phyloP scores from a whole-genome alignment of 257 asterid species.

The Pogostemon cablin region DNA sequence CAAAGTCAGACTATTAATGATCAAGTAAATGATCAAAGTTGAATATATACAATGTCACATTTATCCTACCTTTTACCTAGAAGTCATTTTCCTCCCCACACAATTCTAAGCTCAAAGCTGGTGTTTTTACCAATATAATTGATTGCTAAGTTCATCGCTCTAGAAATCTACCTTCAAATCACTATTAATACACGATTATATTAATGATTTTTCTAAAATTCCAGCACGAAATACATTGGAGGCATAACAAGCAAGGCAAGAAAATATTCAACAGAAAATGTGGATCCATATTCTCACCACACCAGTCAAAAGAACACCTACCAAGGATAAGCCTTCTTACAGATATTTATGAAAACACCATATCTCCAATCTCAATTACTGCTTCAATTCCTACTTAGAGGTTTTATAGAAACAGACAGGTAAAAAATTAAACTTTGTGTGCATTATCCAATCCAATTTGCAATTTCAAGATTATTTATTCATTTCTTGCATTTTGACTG shows the following conservation, averaged over 20 bases:
- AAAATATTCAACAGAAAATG: constrained; percentile 2
- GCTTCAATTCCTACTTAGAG: background rate
- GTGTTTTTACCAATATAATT: constrained; percentile 5
- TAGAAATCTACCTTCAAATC: background rate
- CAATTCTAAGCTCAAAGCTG: background rate
- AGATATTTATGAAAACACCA: background rate
- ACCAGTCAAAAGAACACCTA: constrained; percentile 15
- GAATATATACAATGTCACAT: background rate
- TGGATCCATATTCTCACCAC: constrained; percentile 24
- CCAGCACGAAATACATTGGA: background rate
- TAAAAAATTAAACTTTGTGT: no score
- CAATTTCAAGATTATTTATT: background rate
- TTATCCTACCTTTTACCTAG: background rate
- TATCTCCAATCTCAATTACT: constrained; percentile 6
- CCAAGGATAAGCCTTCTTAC: background rate
- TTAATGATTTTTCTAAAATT: constrained; percentile 14
- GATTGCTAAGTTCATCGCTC: background rate
- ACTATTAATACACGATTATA: background rate
- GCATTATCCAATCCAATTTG: no score
- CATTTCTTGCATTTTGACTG: background rate
- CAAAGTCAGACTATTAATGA: background rate
- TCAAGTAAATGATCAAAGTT: background rate
- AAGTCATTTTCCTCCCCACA: background rate
- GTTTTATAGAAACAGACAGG: constrained; percentile 16
- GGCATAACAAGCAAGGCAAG: constrained; percentile 2